Conservation (phyloP, 345 rosid species). For the Linum trigynum region DNA sequence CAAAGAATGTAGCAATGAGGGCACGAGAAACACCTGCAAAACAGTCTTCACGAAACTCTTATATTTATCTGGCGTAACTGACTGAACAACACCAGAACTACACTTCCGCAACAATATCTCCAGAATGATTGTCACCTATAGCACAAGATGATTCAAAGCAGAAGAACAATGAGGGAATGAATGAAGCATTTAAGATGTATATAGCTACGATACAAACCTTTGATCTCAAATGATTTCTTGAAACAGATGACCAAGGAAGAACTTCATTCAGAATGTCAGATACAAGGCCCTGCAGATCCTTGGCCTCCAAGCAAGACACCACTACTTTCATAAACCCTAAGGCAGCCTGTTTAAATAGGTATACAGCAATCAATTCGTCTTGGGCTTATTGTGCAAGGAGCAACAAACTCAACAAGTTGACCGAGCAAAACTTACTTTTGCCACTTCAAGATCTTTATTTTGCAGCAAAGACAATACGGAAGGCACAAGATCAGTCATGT, state of each 20-base stretch:
- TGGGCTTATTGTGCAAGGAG: not conserved
- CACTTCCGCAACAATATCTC: constrained; percentile 84
- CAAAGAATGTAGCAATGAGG: constrained; percentile 1
- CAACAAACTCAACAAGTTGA: not conserved
- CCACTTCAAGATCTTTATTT: constrained; percentile 66
- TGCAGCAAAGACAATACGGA: constrained; percentile 76
- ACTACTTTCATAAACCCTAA: constrained; percentile 83
- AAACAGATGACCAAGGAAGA: constrained; percentile 74
- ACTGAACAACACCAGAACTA: constrained; percentile 57
- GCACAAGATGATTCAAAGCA: constrained; percentile 7
- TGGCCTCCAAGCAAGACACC: constrained; percentile 54
- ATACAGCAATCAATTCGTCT: constrained; percentile 10
- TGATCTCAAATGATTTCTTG: constrained; percentile 78
- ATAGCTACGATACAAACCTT: constrained; percentile 37
- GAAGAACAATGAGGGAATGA: not conserved
- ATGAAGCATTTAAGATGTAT: not conserved
- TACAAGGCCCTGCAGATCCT: constrained; percentile 57
- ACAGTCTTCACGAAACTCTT: constrained; percentile 62
- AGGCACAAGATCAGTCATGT: constrained; percentile 60
- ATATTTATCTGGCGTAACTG: constrained; percentile 61
- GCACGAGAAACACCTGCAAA: constrained; percentile 42
- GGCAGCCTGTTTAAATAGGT: constrained; percentile 46
- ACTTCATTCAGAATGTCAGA: constrained; percentile 44
- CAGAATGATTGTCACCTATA: constrained; percentile 70
- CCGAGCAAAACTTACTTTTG: constrained; percentile 40